A percentile compares a stretch with the other conserved stretches of the same genome.
These are phyloP conservation scores for Boletus tylopilopsis DNA, from an alignment of 768 basidiomycete genomes.

Conservation along the genomic window DNA sequence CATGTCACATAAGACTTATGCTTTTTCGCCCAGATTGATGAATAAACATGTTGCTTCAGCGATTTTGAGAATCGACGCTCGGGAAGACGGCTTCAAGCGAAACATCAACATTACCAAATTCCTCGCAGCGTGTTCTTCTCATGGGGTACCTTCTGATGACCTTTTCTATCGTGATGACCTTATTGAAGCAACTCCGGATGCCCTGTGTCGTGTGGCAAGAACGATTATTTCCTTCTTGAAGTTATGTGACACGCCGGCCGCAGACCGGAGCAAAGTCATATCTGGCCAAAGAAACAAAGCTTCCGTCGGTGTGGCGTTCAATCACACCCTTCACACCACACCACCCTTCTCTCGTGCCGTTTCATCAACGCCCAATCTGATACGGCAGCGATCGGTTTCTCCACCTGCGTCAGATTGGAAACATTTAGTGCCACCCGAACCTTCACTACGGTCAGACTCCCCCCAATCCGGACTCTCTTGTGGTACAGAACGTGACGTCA, in stretches of 20 bases:
- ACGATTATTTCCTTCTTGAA: slow-evolving; percentile 69
- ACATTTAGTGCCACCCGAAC: slow-evolving; percentile 48
- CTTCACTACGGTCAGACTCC: slow-evolving; percentile 53
- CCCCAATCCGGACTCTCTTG: slow-evolving; percentile 44
- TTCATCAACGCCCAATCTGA: slow-evolving; percentile 62
- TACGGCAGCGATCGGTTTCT: slow-evolving; percentile 36
- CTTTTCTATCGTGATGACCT: slow-evolving; percentile 69
- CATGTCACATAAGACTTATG: slow-evolving; percentile 3
- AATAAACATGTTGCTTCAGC: slow-evolving; percentile 68
- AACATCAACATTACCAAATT: slow-evolving; percentile 76
- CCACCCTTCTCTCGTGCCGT: slow-evolving; percentile 39
- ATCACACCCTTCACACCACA: slow-evolving; percentile 36
- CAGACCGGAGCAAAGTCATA: slow-evolving; percentile 44
- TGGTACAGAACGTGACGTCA: slow-evolving; percentile 30
- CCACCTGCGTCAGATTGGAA: slow-evolving; percentile 36
- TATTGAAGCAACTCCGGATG: slow-evolving; percentile 54
- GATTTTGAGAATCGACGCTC: slow-evolving; percentile 58
- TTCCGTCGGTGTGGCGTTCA: slow-evolving; percentile 21
- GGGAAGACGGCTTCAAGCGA: slow-evolving; percentile 62
- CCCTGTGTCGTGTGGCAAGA: slow-evolving; percentile 66
- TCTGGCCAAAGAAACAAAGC: slow-evolving; percentile 37
- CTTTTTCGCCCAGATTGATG: slow-evolving; percentile 51
- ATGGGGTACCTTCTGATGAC: slow-evolving; percentile 59
- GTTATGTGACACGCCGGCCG: slow-evolving; percentile 52
- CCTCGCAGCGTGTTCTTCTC: slow-evolving; percentile 67